A percentile compares a stretch with the other conserved stretches of the same genome.
Conservation (phyloP, 2,329 filamentous ascomycete genomes). For the Calonectria crousiana region DNA sequence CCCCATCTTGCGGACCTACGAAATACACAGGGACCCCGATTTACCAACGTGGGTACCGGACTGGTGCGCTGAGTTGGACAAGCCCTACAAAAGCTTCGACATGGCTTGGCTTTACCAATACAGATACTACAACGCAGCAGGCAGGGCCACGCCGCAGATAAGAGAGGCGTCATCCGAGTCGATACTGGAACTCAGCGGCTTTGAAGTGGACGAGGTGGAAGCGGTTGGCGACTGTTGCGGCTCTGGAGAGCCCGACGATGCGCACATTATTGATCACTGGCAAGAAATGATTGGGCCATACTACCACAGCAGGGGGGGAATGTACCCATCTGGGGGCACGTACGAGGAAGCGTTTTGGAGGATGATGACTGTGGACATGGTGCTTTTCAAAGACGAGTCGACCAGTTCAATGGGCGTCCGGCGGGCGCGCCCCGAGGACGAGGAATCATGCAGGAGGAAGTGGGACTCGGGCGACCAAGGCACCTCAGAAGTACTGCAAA, state of each 20-base stretch:
- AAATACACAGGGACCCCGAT: neutral
- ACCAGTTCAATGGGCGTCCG: neutral
- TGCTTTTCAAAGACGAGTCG: neutral
- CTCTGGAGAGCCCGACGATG: neutral
- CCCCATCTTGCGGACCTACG: neutral
- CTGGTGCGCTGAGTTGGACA: neutral
- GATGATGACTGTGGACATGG: conserved; percentile 1
- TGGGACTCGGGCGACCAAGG: neutral
- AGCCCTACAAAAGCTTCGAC: neutral
- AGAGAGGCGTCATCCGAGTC: neutral
- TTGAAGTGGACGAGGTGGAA: neutral
- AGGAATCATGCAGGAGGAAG: neutral
- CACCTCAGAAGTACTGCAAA: neutral
- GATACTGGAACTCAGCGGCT: neutral
- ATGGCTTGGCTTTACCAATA: conserved; percentile 4
- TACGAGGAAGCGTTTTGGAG: conserved; percentile 1
- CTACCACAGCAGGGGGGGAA: neutral
- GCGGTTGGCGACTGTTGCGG: neutral
- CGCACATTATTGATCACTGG: neutral
- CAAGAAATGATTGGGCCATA: neutral
- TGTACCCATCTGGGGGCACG: neutral
- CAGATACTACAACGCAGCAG: neutral
- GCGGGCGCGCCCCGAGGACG: neutral
- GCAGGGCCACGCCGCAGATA: neutral
- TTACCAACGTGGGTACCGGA: neutral